Base-by-base conservation (phyloP, 2,329 filamentous ascomycete species). In the Fusarium pseudocircinatum region DNA sequence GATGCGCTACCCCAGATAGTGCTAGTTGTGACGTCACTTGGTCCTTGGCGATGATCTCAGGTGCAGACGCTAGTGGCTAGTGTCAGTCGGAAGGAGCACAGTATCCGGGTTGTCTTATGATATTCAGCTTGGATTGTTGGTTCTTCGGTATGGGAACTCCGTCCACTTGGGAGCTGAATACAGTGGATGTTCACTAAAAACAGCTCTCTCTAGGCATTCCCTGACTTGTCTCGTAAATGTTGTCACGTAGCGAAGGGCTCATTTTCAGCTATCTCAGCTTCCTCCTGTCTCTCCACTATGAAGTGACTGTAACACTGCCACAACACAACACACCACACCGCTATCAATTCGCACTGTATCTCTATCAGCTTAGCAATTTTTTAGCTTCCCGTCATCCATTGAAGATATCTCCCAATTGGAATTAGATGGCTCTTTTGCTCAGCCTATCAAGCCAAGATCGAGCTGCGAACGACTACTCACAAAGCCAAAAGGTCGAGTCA, bases 11-110 rank as follows among this genome's bases (percentile, higher is more conserved):
- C 75, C 75, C 76, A 74, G 75, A 75, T 68, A 63, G 66, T 67
- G 70, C 36, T 65, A 44, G 69, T 7, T 69, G 52, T 78, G 76
- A 78, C 76, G 75, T 78, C 76, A 78, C 70, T 42, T 37, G 16
- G 26, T 40, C 62, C 54, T 60, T 60, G 66, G 59, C 65, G 73
- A 78, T 78, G 76, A 77, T 76, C 75, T 73, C 61, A 74, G 67
- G 44, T 43, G 58, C 50, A 67, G 60, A 47, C 64, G 60, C 74
- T 77, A 75, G 24, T 50, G 54, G 54, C 43, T 58, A 58, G 60
- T 61, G 20, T 60, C 28, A 30, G 53, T 18, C 20, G 30, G 39
- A 32, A 28, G 46, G 37, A 57, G 37, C 28, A 73, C 68, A 60
- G 72, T 75, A 56, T 40, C 13, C 32, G 10, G 13, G 24, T 46